These are phyloP conservation scores for Aspergillus unguis DNA, from an alignment of 2,329 filamentous ascomycete species.

Conservation along the genomic window DNA sequence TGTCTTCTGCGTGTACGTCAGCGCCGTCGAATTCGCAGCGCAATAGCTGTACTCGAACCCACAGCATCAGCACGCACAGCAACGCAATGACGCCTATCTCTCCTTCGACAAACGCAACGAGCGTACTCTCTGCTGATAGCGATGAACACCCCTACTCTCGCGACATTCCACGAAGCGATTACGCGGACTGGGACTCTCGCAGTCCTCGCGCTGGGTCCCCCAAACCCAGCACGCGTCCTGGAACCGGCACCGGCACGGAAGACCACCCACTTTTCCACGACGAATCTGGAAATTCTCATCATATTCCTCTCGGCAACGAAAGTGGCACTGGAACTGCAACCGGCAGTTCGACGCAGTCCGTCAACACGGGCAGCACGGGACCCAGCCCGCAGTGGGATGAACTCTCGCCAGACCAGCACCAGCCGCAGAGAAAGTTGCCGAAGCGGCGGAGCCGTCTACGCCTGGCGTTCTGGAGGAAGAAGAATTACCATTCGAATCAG, in stretches of 20 bases:
- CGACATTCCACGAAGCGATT: constrained; percentile 29
- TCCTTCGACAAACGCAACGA: constrained; percentile 45
- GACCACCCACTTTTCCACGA: constrained; percentile 17
- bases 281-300: constrained; percentile 2
- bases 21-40: constrained; percentile 34
- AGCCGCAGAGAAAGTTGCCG: constrained; percentile 24
- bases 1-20: constrained; percentile 35
- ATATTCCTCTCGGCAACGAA: too few species aligned
- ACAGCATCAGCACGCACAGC: constrained; percentile 42
- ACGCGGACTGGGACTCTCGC: constrained; percentile 29
- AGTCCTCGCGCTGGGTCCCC: constrained; percentile 33
- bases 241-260: too few species aligned
- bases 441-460: constrained; percentile 40
- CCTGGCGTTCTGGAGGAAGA: constrained; percentile 42
- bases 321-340: too few species aligned
- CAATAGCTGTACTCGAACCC: constrained; percentile 39
- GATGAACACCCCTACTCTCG: constrained; percentile 35
- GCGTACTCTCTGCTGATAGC: constrained; percentile 42
- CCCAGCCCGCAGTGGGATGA: constrained; percentile 22
- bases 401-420: constrained; percentile 16
- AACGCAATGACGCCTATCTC: constrained; percentile 43
- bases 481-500: constrained; percentile 28
- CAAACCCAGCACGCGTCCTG: constrained; percentile 9
- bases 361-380: constrained; percentile 25
- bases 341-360: constrained; percentile 29